Evolutionary conservation across 495 filamentous ascomycete genomes (phyloP).

Genomic region (Xylaria bambusicola): DNA sequence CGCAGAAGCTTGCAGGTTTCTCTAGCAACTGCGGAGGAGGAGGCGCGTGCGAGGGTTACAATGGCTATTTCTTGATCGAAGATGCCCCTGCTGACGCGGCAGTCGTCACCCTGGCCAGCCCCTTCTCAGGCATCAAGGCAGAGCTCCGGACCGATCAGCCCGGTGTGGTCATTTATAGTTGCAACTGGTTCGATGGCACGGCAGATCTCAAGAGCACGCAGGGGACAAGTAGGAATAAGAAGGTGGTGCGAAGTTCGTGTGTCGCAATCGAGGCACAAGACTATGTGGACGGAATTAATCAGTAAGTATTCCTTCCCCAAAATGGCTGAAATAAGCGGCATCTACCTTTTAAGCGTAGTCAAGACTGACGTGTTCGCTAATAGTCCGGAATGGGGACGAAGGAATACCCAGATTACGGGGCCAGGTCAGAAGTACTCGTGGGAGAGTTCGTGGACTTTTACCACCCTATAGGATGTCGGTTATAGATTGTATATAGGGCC

Average conservation of each 20-base stretch:
- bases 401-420: slow-evolving; percentile 57
- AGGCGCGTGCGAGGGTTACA: slow-evolving; percentile 73
- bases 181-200: slow-evolving; percentile 69
- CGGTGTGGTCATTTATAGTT: slow-evolving; percentile 71
- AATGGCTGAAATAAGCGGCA: not conserved
- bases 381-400: slow-evolving; percentile 69
- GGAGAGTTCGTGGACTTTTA: slow-evolving; percentile 54
- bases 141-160: slow-evolving; percentile 71
- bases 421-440: slow-evolving; percentile 52
- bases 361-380: slow-evolving; percentile 24
- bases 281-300: slow-evolving; percentile 78
- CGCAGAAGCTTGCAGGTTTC: slow-evolving; percentile 57
- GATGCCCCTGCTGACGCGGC: slow-evolving; percentile 59
- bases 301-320: slow-evolving; percentile 42
- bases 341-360: not conserved
- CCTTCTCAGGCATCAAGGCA: slow-evolving; percentile 65
- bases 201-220: slow-evolving; percentile 61
- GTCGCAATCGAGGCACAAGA: slow-evolving; percentile 65
- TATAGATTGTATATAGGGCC: not conserved
- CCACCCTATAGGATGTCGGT: slow-evolving; percentile 30
- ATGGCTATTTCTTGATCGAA: slow-evolving; percentile 75
- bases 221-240: slow-evolving; percentile 50
- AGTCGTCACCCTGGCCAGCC: slow-evolving; percentile 58
- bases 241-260: slow-evolving; percentile 59
- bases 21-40: slow-evolving; percentile 65